phyloP scores from a whole-genome alignment of 2,329 filamentous ascomycete species.

The Hypomyces rosellus region DNA sequence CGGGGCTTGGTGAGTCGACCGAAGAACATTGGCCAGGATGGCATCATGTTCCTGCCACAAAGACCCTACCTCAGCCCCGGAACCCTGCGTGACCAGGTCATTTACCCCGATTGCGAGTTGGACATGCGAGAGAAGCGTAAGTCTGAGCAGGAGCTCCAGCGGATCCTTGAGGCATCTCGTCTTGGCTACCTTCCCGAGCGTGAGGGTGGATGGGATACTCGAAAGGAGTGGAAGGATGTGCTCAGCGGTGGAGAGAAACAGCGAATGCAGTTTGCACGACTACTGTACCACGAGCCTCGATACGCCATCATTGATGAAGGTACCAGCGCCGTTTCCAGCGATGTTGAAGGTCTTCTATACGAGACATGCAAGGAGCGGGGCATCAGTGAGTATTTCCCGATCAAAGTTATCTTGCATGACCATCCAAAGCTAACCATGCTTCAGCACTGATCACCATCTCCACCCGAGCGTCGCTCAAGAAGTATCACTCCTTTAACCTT shows the following conservation, averaged over 20 bases:
- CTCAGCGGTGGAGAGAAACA: conserved; percentile 98
- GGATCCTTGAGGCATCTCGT: conserved; percentile 73
- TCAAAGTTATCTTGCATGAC: neutral
- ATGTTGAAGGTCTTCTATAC: conserved; percentile 91
- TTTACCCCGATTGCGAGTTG: conserved; percentile 90
- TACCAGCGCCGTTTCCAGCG: conserved; percentile 86
- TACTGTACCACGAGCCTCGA: conserved; percentile 90
- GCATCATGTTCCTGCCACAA: conserved; percentile 98
- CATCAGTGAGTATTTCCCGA: conserved; percentile 62
- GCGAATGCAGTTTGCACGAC: conserved; percentile 79
- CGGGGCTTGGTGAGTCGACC: conserved; percentile 86
- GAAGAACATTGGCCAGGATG: conserved; percentile 71
- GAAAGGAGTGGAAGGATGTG: conserved; percentile 98
- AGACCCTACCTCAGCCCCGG: conserved; percentile 87
- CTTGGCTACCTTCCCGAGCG: conserved; percentile 85
- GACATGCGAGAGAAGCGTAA: conserved; percentile 84
- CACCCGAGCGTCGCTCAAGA: conserved; percentile 87
- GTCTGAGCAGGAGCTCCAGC: conserved; percentile 70
- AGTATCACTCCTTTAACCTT: conserved; percentile 90
- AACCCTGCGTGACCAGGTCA: conserved; percentile 92
- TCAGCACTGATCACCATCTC: conserved; percentile 91
- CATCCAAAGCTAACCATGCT: conserved; percentile 11
- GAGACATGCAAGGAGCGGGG: conserved; percentile 88
- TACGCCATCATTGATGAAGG: conserved; percentile 96
- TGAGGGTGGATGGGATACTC: conserved; percentile 93